Base-by-base conservation (phyloP, 345 rosid genomes). In the Durio zibethinus region DNA sequence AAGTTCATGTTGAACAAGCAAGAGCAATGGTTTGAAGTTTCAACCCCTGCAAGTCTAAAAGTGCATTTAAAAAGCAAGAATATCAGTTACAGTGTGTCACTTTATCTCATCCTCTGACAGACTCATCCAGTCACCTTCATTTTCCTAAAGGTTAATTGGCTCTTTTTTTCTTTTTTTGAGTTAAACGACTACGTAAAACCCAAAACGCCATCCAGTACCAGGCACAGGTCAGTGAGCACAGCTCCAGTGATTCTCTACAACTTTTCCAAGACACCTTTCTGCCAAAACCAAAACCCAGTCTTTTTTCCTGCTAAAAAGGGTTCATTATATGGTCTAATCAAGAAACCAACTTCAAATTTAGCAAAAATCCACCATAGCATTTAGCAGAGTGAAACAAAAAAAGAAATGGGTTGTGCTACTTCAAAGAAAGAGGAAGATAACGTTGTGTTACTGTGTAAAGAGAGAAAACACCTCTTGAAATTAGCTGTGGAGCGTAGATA, bases 391-490 rank as follows among this genome's bases (percentile, higher is more conserved):
- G 47, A 64, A 23, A 40, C 62, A 4, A 21, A 63, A 56, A 53
- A 10, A 29, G 71, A 25, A 33, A 82, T 81, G 89, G 87, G 87
- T 0, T 78, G 85, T 81, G 85, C 45, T 40, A 29, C 77, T 72
- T 81, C 83, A 29, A 83, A 79, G 85, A 45, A 80, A 78, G 68
- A 79, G 52, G 82, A 69, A 73, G 84, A 82, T 15, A 78, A 73
- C 42, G 85, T 81, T 1, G 76, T 85, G 38, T 63, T 79, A 1
- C 53, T 85, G 72, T 87, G 88, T 75, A 80, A 72, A 76, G 85
- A 85, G 47, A 87, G 88, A 40, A 85, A 80, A 35, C 76, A 73
- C 50, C 75, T 83, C 14, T 70, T 87, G 16, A 85, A 85, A 48
- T 42, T 78, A 65, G 86, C 84, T 4, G 80, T 83, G 38, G 83